phyloP scores from a whole-genome alignment of 202 grass and related monocot species.

The Tripidium arundinaceum region DNA sequence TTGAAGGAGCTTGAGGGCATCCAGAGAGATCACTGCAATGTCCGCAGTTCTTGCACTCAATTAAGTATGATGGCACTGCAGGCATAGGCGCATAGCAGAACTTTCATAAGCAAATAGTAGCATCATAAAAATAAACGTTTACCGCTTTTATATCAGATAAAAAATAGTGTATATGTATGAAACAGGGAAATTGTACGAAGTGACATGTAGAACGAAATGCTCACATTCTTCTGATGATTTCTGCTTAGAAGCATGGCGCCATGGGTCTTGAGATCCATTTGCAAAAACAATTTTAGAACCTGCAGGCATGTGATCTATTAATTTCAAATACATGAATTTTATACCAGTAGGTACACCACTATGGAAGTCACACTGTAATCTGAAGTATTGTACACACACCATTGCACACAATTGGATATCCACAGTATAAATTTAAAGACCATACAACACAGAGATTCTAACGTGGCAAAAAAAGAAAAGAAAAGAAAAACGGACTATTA shows the following conservation, averaged over 20 bases:
- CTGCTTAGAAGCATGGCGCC: conserved; percentile 97
- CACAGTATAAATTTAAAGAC: neutral
- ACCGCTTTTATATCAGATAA: neutral
- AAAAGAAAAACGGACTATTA: too few relatives aligned
- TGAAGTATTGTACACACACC: neutral
- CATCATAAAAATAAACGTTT: neutral
- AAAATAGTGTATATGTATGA: neutral
- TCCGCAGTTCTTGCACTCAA: conserved; percentile 81
- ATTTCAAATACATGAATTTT: neutral
- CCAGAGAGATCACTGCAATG: conserved; percentile 90
- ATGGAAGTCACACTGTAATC: neutral
- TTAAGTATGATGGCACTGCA: conserved; percentile 93
- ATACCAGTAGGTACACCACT: neutral
- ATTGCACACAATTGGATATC: neutral
- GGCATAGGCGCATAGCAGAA: neutral
- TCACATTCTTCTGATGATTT: conserved; percentile 77
- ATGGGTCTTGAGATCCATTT: conserved; percentile 97
- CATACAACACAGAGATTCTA: neutral
- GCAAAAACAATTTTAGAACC: conserved; percentile 93
- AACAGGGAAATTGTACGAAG: conserved; percentile 13
- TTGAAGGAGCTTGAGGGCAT: conserved; percentile 86
- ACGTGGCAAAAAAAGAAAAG: neutral
- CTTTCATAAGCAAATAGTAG: neutral
- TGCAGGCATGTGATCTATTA: conserved; percentile 21
- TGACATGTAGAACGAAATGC: neutral